Base-by-base conservation (phyloP, 129 eudicot genomes). In the Flaveria brownii region DNA sequence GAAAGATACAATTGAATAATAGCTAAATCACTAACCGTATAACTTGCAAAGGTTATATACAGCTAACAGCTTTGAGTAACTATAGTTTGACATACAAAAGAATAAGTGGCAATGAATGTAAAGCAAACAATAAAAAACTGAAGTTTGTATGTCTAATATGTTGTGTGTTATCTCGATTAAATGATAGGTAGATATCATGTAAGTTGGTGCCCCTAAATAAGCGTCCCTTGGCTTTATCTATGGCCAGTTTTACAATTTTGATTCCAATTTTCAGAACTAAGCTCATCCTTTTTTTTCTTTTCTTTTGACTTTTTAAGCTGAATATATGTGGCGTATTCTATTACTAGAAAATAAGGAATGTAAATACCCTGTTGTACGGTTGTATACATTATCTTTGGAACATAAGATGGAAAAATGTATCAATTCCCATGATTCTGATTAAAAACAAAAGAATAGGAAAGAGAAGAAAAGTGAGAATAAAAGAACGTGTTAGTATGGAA, bases 181-280 rank as follows among this genome's bases (percentile, higher is more conserved):
- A 56, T 69, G 41, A 69, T n/a, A 26, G 39, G 33, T 11, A 41
- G 50, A 56, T 68, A 43, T 51, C 43, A 71, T 36, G 67, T 36
- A 79, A 62, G 73, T 72, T 8, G 45, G 49, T 71, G 82, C 56
- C 72, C 82, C 77, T 9, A 60, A 45, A 47, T 15, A 70, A 71
- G 57, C 71, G 77, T 13, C 82, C 77, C 68, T 79, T 63, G 51
- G 78, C 72, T 71, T 71, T 46, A 51, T 63, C 78, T 50, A 62
- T 22, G 49, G 68, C 23, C 82, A 39, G 12, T 79, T 71, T 36
- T 63, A 63, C 73, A 72, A 61, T 20, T 36, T 39, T 64, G 61
- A 72, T 62, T 72, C 78, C 72, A 79, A 72, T 15, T 41, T 72
- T 51, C 51, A 79, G 49, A 79, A 30, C 42, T 36, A 66, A 62